Evolutionary conservation across 352 stramenopile species (phyloP).

Genomic region (Globisporangium paddicum): DNA sequence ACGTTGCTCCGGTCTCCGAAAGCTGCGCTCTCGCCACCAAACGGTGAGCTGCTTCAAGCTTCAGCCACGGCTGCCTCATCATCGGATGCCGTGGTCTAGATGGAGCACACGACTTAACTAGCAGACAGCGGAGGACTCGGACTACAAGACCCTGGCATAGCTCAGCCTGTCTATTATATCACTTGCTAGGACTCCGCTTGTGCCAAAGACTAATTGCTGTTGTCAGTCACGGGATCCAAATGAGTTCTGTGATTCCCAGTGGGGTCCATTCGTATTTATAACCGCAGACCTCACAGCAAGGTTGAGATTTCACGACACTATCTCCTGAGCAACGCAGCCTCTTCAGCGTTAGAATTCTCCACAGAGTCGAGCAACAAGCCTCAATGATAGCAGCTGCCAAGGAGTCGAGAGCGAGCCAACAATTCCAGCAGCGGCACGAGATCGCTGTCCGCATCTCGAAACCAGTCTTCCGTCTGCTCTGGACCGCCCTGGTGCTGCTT

Average conservation of each 20-base stretch:
- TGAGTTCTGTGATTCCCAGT: too few relatives aligned
- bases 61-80: not conserved
- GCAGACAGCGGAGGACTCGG: too few relatives aligned
- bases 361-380: not conserved
- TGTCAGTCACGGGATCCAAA: too few relatives aligned
- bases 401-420: not conserved
- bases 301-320: not conserved
- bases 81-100: not conserved
- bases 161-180: too few relatives aligned
- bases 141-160: too few relatives aligned
- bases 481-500: constrained; percentile 7
- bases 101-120: too few relatives aligned
- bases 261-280: not conserved
- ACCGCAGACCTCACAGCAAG: not conserved
- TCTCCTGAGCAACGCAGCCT: not conserved
- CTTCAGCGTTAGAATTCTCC: not conserved
- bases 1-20: constrained; percentile 9
- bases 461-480: constrained; percentile 4
- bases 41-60: not conserved
- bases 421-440: not conserved
- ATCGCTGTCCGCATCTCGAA: not conserved
- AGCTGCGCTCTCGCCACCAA: not conserved
- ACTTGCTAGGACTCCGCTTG: too few relatives aligned
- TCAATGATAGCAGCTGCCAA: not conserved
- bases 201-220: too few relatives aligned